A percentile compares a stretch with the other conserved stretches of the same genome.
Evolutionary conservation across 2,329 filamentous ascomycete species (phyloP).

Genomic region (Claviceps sp.): DNA sequence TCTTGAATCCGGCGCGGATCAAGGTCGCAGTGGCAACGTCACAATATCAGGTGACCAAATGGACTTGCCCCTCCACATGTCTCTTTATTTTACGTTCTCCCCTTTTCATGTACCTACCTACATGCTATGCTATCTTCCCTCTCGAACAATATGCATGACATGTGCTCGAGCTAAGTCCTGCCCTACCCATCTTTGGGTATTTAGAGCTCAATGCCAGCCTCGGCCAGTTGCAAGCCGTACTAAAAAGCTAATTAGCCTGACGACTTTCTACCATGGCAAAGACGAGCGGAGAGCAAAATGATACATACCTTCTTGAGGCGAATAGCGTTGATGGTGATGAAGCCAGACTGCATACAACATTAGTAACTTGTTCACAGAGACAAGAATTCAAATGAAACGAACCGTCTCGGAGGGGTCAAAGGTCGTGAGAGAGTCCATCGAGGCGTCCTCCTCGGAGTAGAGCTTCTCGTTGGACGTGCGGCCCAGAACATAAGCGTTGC

Average conservation of each 20-base stretch:
- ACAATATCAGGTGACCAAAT: too few species aligned
- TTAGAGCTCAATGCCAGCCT: slow-evolving; percentile 1
- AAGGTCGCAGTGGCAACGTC: too few species aligned
- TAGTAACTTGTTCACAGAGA: background rate
- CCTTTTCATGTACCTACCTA: background rate
- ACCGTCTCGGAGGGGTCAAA: slow-evolving; percentile 27
- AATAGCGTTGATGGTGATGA: slow-evolving; percentile 55
- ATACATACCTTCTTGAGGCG: slow-evolving; percentile 33
- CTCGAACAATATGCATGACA: background rate
- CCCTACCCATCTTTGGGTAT: background rate
- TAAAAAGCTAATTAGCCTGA: background rate
- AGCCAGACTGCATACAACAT: slow-evolving; percentile 19
- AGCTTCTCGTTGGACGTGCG: slow-evolving; percentile 28
- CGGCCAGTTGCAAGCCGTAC: slow-evolving; percentile 3
- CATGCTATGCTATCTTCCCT: background rate
- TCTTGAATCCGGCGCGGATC: too few species aligned
- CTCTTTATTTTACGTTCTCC: too few species aligned
- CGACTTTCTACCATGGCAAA: background rate
- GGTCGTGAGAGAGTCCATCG: slow-evolving; percentile 32
- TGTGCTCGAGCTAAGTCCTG: background rate
- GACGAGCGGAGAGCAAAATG: background rate
- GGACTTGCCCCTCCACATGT: too few species aligned
- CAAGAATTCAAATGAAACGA: background rate
- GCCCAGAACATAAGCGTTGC: slow-evolving; percentile 27
- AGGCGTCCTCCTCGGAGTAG: slow-evolving; percentile 32